Evolutionary conservation across 73 alveolate species (phyloP).

Genomic region (Durusdinium trenchii): DNA sequence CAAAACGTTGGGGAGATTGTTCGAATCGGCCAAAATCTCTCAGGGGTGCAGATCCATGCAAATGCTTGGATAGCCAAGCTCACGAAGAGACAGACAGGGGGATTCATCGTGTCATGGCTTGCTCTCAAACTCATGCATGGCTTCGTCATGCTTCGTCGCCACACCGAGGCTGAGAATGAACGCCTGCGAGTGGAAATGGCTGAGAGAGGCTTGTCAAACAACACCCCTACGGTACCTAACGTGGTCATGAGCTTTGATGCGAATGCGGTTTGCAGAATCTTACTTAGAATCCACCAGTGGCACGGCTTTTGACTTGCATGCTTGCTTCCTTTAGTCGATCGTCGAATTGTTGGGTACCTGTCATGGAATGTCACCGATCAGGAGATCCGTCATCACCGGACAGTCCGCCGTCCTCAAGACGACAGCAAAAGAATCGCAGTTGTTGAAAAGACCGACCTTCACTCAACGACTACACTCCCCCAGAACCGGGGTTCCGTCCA

Average conservation of each 20-base stretch:
- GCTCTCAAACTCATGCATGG: not conserved
- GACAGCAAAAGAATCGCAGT: too few relatives aligned
- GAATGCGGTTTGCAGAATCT: not conserved
- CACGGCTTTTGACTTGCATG: not conserved
- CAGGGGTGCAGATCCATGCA: not conserved
- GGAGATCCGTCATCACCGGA: not conserved
- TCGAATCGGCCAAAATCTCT: not conserved
- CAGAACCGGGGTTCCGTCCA: too few relatives aligned
- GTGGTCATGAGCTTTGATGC: not conserved
- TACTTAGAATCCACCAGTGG: not conserved
- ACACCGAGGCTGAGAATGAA: constrained; percentile 44
- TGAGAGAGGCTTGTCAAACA: not conserved
- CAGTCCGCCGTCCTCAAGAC: too few relatives aligned
- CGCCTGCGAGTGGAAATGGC: constrained; percentile 60
- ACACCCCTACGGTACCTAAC: not conserved
- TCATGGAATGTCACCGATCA: not conserved
- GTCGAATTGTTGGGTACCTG: not conserved
- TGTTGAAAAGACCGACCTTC: too few relatives aligned
- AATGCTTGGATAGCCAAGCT: not conserved
- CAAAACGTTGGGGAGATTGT: not conserved
- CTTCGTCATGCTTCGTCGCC: not conserved
- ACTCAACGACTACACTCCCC: too few relatives aligned
- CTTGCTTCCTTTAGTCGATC: not conserved
- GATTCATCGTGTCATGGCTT: not conserved
- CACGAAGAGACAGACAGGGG: too few relatives aligned